A percentile compares a stretch with the other conserved stretches of the same genome.
phyloP scores from a whole-genome alignment of 1,139 yeast genomes.

The Sugiyamaella neomexicana region DNA sequence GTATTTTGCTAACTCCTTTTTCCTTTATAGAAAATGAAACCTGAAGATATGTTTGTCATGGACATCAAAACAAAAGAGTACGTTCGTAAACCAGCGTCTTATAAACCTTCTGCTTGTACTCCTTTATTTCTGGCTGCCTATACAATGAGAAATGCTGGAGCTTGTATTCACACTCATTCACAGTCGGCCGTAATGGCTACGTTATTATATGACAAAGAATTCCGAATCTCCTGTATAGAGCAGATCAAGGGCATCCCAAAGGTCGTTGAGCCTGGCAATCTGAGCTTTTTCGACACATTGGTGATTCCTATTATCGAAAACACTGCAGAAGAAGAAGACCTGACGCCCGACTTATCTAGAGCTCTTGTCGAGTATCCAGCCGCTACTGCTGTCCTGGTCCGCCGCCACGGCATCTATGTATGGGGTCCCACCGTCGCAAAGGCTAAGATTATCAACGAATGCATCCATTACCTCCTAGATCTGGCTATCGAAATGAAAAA shows the following conservation, averaged over 20 bases:
- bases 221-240: conserved; percentile 77
- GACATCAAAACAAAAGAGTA: conserved; percentile 56
- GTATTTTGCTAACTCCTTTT: too few relatives aligned
- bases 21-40: conserved; percentile 55
- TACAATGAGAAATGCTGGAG: conserved; percentile 74
- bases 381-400: conserved; percentile 81
- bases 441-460: conserved; percentile 90
- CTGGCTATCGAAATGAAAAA: conserved; percentile 73
- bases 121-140: conserved; percentile 83
- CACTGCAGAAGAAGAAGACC: conserved; percentile 83
- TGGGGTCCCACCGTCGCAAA: conserved; percentile 95
- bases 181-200: conserved; percentile 82
- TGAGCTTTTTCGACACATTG: conserved; percentile 72
- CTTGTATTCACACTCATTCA: conserved; percentile 94
- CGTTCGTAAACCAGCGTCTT: conserved; percentile 59
- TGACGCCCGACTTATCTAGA: conserved; percentile 60
- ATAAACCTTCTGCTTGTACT: conserved; percentile 90
- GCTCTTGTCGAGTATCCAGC: conserved; percentile 70
- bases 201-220: conserved; percentile 65
- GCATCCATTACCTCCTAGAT: conserved; percentile 84
- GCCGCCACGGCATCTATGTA: conserved; percentile 92
- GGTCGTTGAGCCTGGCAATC: conserved; percentile 63
- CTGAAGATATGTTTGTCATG: conserved; percentile 80
- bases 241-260: conserved; percentile 91
- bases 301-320: conserved; percentile 89